phyloP scores from a whole-genome alignment of 176 grass and related monocot genomes.

The Triticum dicoccoides region DNA sequence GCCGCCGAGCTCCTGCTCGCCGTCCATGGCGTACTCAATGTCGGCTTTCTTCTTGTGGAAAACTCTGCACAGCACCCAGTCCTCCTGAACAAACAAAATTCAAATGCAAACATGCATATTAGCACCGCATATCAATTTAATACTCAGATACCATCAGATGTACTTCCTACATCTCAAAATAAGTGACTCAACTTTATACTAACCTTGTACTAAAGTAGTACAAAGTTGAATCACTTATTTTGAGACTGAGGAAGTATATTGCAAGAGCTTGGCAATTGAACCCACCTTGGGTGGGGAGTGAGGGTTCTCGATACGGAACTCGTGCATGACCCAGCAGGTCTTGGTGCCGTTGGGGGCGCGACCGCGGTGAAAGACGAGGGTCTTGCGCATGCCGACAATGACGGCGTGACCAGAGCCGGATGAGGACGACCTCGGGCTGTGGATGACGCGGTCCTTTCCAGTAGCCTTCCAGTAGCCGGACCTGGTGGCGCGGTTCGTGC shows the following conservation, averaged over 20 bases:
- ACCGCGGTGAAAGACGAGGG: slow-evolving; percentile 76
- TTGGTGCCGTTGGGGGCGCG: slow-evolving; percentile 80
- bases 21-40: slow-evolving; percentile 30
- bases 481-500: slow-evolving; percentile 74
- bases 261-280: neutral
- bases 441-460: slow-evolving; percentile 69
- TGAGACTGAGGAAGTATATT: no score
- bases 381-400: slow-evolving; percentile 83
- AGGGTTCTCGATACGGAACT: slow-evolving; percentile 69
- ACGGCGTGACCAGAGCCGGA: neutral
- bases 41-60: slow-evolving; percentile 54
- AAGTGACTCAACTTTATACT: no score
- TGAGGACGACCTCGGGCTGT: neutral
- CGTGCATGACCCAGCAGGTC: slow-evolving; percentile 86
- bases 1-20: neutral
- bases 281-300: slow-evolving; percentile 51
- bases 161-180: no score
- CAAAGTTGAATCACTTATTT: no score
- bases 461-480: slow-evolving; percentile 91
- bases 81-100: slow-evolving; percentile 35
- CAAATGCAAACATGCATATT: no score
- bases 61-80: slow-evolving; percentile 76
- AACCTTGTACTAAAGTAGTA: no score
- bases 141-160: no score
- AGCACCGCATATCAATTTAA: no score